These are phyloP conservation scores for Edaphochlamys debaryana DNA, from an alignment of 139 green algal species.

Conservation along the genomic window DNA sequence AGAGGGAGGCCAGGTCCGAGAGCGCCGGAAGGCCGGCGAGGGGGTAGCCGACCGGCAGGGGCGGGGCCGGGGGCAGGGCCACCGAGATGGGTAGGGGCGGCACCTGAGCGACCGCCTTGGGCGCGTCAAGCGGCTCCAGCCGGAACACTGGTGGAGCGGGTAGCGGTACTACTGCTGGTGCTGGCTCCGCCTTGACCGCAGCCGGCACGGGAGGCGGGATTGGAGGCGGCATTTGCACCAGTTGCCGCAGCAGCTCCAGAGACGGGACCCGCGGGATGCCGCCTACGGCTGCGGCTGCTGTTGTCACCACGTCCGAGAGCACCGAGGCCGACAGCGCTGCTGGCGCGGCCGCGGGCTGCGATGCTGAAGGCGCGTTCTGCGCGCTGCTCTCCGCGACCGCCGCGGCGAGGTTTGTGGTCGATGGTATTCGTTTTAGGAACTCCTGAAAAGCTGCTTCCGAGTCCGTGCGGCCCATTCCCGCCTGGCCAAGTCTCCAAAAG, in stretches of 20 bases:
- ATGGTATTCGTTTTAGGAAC: conserved; percentile 81
- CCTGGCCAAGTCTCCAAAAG: conserved; percentile 47
- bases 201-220: too few relatives aligned
- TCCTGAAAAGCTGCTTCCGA: conserved; percentile 75
- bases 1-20: conserved; percentile 31
- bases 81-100: conserved; percentile 9
- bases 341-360: neutral
- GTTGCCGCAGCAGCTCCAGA: conserved; percentile 70
- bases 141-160: conserved; percentile 7
- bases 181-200: neutral
- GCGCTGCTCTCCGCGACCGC: conserved; percentile 32
- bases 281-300: conserved; percentile 27
- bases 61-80: conserved; percentile 10
- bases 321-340: neutral
- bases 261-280: conserved; percentile 73
- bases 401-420: conserved; percentile 65
- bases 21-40: conserved; percentile 24
- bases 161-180: neutral
- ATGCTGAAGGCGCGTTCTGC: conserved; percentile 15
- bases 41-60: neutral
- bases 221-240: conserved; percentile 29
- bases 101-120: neutral
- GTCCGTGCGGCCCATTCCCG: conserved; percentile 66
- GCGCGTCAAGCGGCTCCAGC: conserved; percentile 9
- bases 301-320: conserved; percentile 43